A percentile compares a stretch with the other conserved stretches of the same genome.
phyloP scores from a whole-genome alignment of 768 basidiomycete genomes.

The Pisolithus marmoratus region DNA sequence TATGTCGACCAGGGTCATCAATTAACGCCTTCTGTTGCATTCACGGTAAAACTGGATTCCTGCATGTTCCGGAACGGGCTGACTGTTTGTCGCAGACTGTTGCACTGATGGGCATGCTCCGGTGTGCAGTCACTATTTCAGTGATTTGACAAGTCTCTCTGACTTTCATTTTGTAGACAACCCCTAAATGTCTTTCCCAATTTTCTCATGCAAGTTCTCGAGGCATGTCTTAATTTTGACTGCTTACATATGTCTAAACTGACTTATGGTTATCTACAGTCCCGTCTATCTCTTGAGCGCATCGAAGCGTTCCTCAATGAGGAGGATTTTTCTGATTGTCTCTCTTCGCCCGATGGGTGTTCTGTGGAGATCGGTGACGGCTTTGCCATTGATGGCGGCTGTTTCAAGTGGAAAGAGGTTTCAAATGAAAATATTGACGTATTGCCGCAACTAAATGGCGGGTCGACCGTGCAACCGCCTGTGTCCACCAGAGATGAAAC shows the following conservation, averaged over 20 bases:
- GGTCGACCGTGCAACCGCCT: background rate
- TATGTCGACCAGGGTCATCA: slow-evolving; percentile 69
- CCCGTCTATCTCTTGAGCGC: slow-evolving; percentile 59
- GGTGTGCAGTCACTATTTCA: slow-evolving; percentile 19
- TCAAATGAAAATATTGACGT: background rate
- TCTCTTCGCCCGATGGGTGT: slow-evolving; percentile 40
- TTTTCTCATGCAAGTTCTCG: slow-evolving; percentile 68
- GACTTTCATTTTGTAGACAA: slow-evolving; percentile 26
- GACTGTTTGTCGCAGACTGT: slow-evolving; percentile 29
- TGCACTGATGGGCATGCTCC: slow-evolving; percentile 48
- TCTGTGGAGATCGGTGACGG: background rate
- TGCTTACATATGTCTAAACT: too few relatives aligned
- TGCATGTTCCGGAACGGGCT: too few relatives aligned
- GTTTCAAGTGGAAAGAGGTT: background rate
- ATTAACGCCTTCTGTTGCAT: slow-evolving; percentile 74
- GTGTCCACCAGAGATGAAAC: background rate
- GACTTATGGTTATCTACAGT: slow-evolving; percentile 31
- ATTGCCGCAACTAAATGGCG: background rate
- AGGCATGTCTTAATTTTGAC: too few relatives aligned
- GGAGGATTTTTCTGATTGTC: slow-evolving; percentile 62
- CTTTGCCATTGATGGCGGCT: background rate
- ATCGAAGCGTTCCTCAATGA: slow-evolving; percentile 64
- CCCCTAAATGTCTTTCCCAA: slow-evolving; percentile 73
- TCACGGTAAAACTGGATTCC: slow-evolving; percentile 72
- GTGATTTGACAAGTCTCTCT: background rate